Evolutionary conservation across 1,139 yeast genomes (phyloP).

Genomic region (Magnusiomyces tetraspermus): DNA sequence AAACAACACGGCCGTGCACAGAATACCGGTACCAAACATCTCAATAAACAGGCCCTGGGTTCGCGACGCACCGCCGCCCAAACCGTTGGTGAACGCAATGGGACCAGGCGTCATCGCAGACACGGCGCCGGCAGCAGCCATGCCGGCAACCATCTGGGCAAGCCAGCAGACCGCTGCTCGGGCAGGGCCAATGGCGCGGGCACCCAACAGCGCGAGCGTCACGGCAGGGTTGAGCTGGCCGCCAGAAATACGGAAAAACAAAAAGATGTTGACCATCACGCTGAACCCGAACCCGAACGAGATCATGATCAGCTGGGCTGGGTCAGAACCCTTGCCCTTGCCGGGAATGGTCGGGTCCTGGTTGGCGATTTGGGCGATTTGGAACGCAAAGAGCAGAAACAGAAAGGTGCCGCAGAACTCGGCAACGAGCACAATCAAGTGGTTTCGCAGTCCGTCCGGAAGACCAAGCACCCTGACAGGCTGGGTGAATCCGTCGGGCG

Average conservation of each 20-base stretch:
- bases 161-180: conserved; percentile 59
- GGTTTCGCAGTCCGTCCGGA: conserved; percentile 40
- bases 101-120: conserved; percentile 80
- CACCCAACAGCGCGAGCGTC: conserved; percentile 58
- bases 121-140: conserved; percentile 91
- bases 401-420: conserved; percentile 83
- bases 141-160: conserved; percentile 73
- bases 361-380: conserved; percentile 80
- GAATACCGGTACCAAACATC: conserved; percentile 67
- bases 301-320: conserved; percentile 66
- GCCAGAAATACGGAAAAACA: conserved; percentile 74
- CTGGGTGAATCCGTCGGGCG: not conserved
- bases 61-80: conserved; percentile 66
- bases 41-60: conserved; percentile 74
- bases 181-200: conserved; percentile 63
- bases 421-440: conserved; percentile 45
- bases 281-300: conserved; percentile 83
- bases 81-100: conserved; percentile 58
- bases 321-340: conserved; percentile 43
- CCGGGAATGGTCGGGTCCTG: conserved; percentile 43
- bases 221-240: conserved; percentile 91
- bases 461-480: conserved; percentile 26
- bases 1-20: conserved; percentile 70
- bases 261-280: conserved; percentile 65
- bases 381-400: conserved; percentile 72